Base-by-base conservation (phyloP, 805 yeast species). In the Metschnikowia lachancei region DNA sequence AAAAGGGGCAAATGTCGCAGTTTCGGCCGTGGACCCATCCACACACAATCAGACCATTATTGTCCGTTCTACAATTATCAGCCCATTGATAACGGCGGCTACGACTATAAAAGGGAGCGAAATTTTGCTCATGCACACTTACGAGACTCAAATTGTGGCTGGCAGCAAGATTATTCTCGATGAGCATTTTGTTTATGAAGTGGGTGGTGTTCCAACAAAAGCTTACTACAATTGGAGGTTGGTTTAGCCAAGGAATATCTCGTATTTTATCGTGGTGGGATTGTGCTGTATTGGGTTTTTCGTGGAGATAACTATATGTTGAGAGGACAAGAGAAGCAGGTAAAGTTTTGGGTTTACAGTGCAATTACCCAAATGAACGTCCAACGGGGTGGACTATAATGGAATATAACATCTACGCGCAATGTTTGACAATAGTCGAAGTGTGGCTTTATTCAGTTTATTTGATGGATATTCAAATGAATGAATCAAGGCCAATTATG, bases 1-100 rank as follows among this genome's bases (percentile, higher is more conserved):
- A 5, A 29, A 29, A n/a, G 10, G 32, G 32, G 32, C 32, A 11
- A 32, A 3, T 14, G 19, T 9, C 19, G 17, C 9, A n/a, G 35
- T 14, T n/a, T 32, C 35, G 12, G 17, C 17, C 13, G 16, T 31
- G 6, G 5, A 12, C 6, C 12, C 4, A n/a, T 18, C 9, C 17
- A 2, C 13, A 12, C 3, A 20, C 4, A 26, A 19, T 12, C n/a
- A 16, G n/a, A 13, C 9, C 8, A 26, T 19, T 4, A 17, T 41
- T 16, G 13, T 13, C 13, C 36, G 16, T 11, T 26, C 29, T 4
- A 39, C 49, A 2, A 18, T 10, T 9, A 8, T 46, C 10, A 26
- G 52, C 17, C 41, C 46, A 2, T 20, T 49, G 3, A 41, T 49
- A 9, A 16, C 22, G 12, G 50, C 50, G 12, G 50, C 35, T 11